A percentile compares a stretch with the other conserved stretches of the same genome.
Evolutionary conservation across 225 moss, liverwort and hornwort genomes (phyloP).

Genomic region (Bryum argenteum): DNA sequence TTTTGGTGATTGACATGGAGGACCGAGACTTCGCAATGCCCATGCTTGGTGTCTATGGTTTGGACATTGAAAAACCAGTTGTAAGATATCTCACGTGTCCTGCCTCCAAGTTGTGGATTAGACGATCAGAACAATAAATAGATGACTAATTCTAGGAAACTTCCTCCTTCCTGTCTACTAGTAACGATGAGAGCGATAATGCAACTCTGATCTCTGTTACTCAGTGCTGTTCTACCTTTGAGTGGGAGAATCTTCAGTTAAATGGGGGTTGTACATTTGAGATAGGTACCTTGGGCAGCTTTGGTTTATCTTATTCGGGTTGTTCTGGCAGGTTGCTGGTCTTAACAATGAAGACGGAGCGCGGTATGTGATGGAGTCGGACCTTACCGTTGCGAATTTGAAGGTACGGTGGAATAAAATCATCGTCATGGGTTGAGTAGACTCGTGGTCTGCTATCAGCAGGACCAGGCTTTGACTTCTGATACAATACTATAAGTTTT

Average conservation of each 20-base stretch:
- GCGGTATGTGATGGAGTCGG: conserved; percentile 69
- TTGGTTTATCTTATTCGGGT: conserved; percentile 11
- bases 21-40: conserved; percentile 87
- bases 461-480: conserved; percentile 10
- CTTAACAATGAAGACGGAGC: conserved; percentile 81
- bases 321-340: conserved; percentile 60
- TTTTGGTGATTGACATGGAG: conserved; percentile 75
- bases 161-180: background rate
- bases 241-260: too few species aligned
- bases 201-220: background rate
- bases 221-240: too few species aligned
- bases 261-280: background rate
- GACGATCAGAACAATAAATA: background rate
- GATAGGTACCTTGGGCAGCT: background rate
- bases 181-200: conserved; percentile 8
- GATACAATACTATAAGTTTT: background rate
- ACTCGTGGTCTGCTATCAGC: background rate
- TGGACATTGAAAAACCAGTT: conserved; percentile 48
- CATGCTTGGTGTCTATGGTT: conserved; percentile 83
- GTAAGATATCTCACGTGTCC: conserved; percentile 48
- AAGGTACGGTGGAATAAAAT: conserved; percentile 49
- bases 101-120: conserved; percentile 6
- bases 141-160: background rate
- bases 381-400: conserved; percentile 58
- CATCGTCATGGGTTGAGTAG: conserved; percentile 1